phyloP scores from a whole-genome alignment of 768 basidiomycete species.

The Vishniacozyma victoriae region DNA sequence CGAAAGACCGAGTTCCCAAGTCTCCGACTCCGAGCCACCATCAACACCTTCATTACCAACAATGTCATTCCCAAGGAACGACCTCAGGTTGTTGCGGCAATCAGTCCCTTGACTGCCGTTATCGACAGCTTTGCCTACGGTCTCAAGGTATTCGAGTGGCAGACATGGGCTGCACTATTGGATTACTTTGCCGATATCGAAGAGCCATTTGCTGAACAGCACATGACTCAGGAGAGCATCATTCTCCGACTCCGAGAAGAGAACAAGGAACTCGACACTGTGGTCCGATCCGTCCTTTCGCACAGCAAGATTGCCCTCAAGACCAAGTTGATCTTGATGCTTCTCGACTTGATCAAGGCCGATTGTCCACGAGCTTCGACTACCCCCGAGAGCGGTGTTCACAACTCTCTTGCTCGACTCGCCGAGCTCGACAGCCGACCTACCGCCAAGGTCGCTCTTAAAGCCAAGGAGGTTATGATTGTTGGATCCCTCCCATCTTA shows the following conservation, averaged over 20 bases:
- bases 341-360: slow-evolving; percentile 85
- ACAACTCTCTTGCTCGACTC: slow-evolving; percentile 70
- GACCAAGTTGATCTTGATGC: slow-evolving; percentile 73
- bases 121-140: slow-evolving; percentile 75
- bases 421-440: slow-evolving; percentile 87
- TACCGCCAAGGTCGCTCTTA: slow-evolving; percentile 83
- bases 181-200: slow-evolving; percentile 78
- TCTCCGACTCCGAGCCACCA: slow-evolving; percentile 70
- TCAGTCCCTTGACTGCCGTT: slow-evolving; percentile 64
- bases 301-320: slow-evolving; percentile 95
- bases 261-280: slow-evolving; percentile 86
- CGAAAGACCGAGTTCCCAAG: slow-evolving; percentile 86
- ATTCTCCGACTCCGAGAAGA: slow-evolving; percentile 85
- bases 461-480: slow-evolving; percentile 95
- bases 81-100: slow-evolving; percentile 67
- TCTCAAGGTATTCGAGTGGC: slow-evolving; percentile 76
- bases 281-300: slow-evolving; percentile 77
- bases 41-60: slow-evolving; percentile 79
- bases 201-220: slow-evolving; percentile 76
- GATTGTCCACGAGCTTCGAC: slow-evolving; percentile 63
- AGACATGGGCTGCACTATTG: slow-evolving; percentile 64
- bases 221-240: slow-evolving; percentile 71
- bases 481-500: slow-evolving; percentile 94
- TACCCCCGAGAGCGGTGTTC: slow-evolving; percentile 65
- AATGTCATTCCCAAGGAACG: slow-evolving; percentile 73